Percentiles rank a stretch among this genome's conserved stretches.
These are phyloP conservation scores for Lachancea dasiensis DNA, from an alignment of 805 yeast species.

Conservation along the genomic window DNA sequence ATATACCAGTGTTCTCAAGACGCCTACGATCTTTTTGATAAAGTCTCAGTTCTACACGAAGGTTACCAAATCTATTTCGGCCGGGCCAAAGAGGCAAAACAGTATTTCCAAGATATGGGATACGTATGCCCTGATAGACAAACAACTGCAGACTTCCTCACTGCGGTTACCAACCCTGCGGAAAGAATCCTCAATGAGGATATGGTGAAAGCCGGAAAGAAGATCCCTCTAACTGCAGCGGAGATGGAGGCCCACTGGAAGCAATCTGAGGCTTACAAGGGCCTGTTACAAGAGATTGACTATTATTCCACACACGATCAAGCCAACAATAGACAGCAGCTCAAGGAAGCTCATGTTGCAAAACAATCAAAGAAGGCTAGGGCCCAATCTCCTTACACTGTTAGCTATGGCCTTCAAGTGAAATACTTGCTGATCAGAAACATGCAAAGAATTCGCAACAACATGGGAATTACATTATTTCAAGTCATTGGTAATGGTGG, in stretches of 20 bases:
- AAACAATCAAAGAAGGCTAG: conserved; percentile 45
- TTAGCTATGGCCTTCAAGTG: conserved; percentile 48
- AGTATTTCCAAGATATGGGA: conserved; percentile 60
- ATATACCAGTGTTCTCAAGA: conserved; percentile 66
- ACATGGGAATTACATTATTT: conserved; percentile 42
- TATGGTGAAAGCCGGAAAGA: conserved; percentile 38
- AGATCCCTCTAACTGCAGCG: conserved; percentile 54
- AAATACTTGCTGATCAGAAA: conserved; percentile 42
- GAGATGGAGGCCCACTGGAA: conserved; percentile 60
- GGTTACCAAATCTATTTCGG: conserved; percentile 65
- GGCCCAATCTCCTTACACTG: conserved; percentile 47
- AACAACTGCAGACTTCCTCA: conserved; percentile 65
- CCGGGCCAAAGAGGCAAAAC: conserved; percentile 46
- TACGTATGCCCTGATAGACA: conserved; percentile 57
- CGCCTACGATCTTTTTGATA: conserved; percentile 58
- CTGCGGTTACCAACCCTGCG: conserved; percentile 61
- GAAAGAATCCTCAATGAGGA: conserved; percentile 41
- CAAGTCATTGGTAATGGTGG: conserved; percentile 40
- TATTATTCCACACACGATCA: conserved; percentile 31
- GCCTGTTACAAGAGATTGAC: conserved; percentile 42
- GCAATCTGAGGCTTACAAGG: conserved; percentile 40
- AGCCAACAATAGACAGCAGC: conserved; percentile 14
- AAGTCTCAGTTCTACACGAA: conserved; percentile 52
- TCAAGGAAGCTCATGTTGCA: conserved; percentile 42
- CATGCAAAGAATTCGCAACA: conserved; percentile 43